phyloP scores from a whole-genome alignment of 495 filamentous ascomycete species.

The Platismatia glauca region DNA sequence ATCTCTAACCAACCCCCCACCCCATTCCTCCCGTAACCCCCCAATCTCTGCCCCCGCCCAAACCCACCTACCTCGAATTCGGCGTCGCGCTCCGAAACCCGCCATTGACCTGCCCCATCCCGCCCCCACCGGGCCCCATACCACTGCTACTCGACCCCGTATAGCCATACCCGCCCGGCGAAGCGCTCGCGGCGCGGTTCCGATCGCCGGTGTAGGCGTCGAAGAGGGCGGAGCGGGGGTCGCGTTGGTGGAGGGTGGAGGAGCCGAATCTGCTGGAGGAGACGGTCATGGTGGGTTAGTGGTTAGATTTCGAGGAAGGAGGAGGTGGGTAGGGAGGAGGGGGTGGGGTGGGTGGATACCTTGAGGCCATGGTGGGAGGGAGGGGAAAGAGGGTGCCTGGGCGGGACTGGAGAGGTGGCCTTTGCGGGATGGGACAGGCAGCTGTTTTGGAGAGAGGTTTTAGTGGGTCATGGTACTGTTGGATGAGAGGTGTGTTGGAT shows the following conservation, averaged over 20 bases:
- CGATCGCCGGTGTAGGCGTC: conserved; percentile 65
- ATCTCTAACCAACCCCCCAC: background rate
- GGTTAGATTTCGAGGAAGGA: background rate
- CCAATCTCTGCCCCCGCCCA: background rate
- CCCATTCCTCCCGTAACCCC: background rate
- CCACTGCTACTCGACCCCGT: conserved; percentile 34
- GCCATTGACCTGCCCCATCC: conserved; percentile 28
- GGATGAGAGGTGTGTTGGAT: background rate
- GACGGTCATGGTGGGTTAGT: background rate
- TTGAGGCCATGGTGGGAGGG: conserved; percentile 11
- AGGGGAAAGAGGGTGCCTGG: conserved; percentile 11
- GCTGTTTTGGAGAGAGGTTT: conserved; percentile 25
- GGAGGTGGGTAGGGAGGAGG: background rate
- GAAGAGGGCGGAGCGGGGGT: conserved; percentile 84
- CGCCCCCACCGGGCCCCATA: background rate
- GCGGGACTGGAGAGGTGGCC: conserved; percentile 10
- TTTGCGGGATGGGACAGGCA: conserved; percentile 20
- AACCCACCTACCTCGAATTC: conserved; percentile 55
- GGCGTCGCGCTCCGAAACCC: conserved; percentile 66
- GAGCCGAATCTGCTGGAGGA: conserved; percentile 47
- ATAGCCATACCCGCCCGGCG: conserved; percentile 56
- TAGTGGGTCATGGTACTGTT: conserved; percentile 23
- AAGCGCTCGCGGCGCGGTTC: conserved; percentile 38
- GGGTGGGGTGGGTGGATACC: conserved; percentile 1
- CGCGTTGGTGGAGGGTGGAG: conserved; percentile 66